These are phyloP conservation scores for Arabidopsis suecica DNA, from an alignment of 345 rosid genomes.

Conservation along the genomic window DNA sequence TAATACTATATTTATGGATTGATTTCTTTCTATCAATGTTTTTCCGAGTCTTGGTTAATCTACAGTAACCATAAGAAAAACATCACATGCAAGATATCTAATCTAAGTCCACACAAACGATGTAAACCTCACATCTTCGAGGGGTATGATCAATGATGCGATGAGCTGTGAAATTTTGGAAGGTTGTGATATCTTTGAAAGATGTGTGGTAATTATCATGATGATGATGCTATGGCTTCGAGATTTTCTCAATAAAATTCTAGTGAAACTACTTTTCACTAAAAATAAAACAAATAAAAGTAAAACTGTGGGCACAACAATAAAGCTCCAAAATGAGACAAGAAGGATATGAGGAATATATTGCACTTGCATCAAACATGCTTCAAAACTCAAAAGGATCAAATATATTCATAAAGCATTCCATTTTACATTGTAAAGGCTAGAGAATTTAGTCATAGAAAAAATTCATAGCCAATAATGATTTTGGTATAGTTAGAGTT, in stretches of 20 bases:
- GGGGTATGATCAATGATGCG: conserved; percentile 21
- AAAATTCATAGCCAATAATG: not conserved
- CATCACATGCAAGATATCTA: conserved; percentile 9
- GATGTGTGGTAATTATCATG: conserved; percentile 23
- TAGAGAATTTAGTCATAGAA: not conserved
- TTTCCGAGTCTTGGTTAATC: too few species aligned
- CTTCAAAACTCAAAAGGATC: conserved; percentile 11
- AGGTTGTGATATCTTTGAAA: conserved; percentile 5
- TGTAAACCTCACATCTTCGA: conserved; percentile 28
- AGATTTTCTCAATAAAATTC: not conserved
- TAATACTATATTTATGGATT: conserved; percentile 25
- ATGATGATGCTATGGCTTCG: conserved; percentile 6
- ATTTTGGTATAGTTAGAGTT: not conserved
- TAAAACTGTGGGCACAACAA: conserved; percentile 11
- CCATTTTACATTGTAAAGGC: not conserved
- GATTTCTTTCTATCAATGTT: too few species aligned
- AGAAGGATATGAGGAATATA: not conserved
- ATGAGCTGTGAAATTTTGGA: conserved; percentile 37
- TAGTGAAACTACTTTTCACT: conserved; percentile 10
- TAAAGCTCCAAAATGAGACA: conserved; percentile 5
- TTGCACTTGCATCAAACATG: conserved; percentile 15
- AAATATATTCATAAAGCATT: not conserved
- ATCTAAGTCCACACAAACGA: not conserved
- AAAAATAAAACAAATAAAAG: not conserved
- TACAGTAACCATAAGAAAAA: not conserved